Evolutionary conservation across 495 filamentous ascomycete species (phyloP).

Genomic region (Lophiotrema nucula): DNA sequence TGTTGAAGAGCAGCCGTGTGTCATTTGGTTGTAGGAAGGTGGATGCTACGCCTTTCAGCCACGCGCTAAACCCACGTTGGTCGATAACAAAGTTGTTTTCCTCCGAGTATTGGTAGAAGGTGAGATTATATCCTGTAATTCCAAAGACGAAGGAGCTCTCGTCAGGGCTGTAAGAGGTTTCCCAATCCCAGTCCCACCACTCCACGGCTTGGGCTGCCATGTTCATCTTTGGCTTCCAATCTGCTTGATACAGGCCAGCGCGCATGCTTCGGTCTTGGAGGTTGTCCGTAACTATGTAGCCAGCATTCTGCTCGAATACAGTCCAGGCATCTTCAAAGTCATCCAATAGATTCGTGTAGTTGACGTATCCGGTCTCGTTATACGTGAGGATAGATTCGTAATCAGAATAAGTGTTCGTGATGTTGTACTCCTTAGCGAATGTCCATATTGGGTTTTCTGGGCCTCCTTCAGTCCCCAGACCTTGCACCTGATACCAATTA

Average conservation of each 20-base stretch:
- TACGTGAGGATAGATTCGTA: constrained; percentile 52
- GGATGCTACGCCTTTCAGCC: constrained; percentile 61
- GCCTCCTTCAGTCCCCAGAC: constrained; percentile 55
- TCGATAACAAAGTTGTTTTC: constrained; percentile 69
- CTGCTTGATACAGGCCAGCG: constrained; percentile 58
- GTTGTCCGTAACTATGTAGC: constrained; percentile 57
- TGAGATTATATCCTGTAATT: constrained; percentile 42
- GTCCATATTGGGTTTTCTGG: constrained; percentile 70
- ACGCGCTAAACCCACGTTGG: constrained; percentile 64
- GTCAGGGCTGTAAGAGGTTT: constrained; percentile 42
- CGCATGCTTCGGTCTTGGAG: constrained; percentile 63
- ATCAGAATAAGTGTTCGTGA: constrained; percentile 64
- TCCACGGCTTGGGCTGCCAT: constrained; percentile 61
- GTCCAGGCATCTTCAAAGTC: constrained; percentile 53
- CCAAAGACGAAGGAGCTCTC: constrained; percentile 43
- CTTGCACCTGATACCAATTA: constrained; percentile 52
- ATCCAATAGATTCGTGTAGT: constrained; percentile 46
- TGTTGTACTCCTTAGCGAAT: constrained; percentile 61
- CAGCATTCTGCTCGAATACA: constrained; percentile 55
- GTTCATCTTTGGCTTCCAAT: constrained; percentile 63
- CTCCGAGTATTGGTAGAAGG: constrained; percentile 49
- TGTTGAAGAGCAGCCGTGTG: constrained; percentile 58
- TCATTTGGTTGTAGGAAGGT: constrained; percentile 60
- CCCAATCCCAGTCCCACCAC: constrained; percentile 60
- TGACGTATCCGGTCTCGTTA: constrained; percentile 26